These are phyloP conservation scores for Aspergillus udagawae DNA, from an alignment of 2,329 filamentous ascomycete species.

Conservation along the genomic window DNA sequence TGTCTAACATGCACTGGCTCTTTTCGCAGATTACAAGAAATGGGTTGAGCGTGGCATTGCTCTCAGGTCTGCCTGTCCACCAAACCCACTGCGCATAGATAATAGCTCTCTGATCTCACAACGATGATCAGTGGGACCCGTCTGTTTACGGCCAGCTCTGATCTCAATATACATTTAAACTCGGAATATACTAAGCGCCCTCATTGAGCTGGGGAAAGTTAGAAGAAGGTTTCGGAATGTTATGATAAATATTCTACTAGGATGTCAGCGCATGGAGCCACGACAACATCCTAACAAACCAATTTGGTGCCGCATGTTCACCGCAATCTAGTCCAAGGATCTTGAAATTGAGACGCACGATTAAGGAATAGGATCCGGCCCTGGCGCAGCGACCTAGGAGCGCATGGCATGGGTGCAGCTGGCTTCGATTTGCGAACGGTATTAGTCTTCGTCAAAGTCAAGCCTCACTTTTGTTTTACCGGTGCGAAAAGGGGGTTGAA, in stretches of 20 bases:
- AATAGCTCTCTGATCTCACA: conserved; percentile 10
- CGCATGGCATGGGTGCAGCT: conserved; percentile 3
- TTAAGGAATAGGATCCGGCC: neutral
- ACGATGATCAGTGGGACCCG: conserved; percentile 4
- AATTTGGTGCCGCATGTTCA: conserved; percentile 21
- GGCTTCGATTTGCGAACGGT: conserved; percentile 16
- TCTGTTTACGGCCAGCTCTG: neutral
- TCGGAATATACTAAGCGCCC: conserved; percentile 1
- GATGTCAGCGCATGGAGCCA: conserved; percentile 28
- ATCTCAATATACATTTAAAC: conserved; percentile 8
- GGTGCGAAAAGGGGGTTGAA: conserved; percentile 20
- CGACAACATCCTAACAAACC: conserved; percentile 29
- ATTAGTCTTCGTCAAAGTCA: conserved; percentile 13
- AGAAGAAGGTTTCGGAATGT: conserved; percentile 2
- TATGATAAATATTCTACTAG: conserved; percentile 6
- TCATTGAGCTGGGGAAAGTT: neutral
- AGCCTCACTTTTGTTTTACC: conserved; percentile 22
- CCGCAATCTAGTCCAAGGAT: conserved; percentile 11
- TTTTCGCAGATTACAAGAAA: neutral
- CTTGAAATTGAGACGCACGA: conserved; percentile 6
- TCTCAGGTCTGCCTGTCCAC: conserved; percentile 3
- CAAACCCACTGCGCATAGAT: neutral
- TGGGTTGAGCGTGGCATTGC: conserved; percentile 6
- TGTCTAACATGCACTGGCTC: neutral
- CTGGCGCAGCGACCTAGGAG: conserved; percentile 3